Evolutionary conservation across 768 basidiomycete genomes (phyloP).

Genomic region (Obba rivulosa): DNA sequence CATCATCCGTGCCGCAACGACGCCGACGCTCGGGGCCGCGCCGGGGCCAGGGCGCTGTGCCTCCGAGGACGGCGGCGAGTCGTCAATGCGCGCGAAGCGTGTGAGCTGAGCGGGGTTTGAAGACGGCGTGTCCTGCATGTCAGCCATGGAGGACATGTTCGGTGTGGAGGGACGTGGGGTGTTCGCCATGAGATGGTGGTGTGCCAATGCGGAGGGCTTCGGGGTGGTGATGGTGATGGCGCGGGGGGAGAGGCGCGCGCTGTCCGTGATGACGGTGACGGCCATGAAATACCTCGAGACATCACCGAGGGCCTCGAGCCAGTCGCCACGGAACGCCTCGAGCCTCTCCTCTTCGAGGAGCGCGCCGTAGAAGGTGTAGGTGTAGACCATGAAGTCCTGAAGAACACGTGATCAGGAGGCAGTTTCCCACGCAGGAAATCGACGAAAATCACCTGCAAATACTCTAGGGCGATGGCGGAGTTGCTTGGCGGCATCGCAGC

Average conservation of each 20-base stretch:
- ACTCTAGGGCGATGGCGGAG: conserved; percentile 72
- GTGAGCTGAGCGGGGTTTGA: conserved; percentile 10
- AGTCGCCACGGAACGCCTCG: conserved; percentile 65
- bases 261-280: conserved; percentile 79
- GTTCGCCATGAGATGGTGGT: conserved; percentile 19
- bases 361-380: conserved; percentile 90
- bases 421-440: not conserved
- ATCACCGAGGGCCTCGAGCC: conserved; percentile 97
- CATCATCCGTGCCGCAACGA: conserved; percentile 73
- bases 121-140: conserved; percentile 11
- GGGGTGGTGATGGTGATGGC: conserved; percentile 55
- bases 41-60: conserved; percentile 39
- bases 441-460: conserved; percentile 48
- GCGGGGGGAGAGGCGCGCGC: conserved; percentile 29
- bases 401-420: not conserved
- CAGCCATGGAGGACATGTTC: conserved; percentile 10
- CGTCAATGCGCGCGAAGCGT: conserved; percentile 19
- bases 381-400: conserved; percentile 85
- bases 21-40: conserved; percentile 66
- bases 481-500: conserved; percentile 53
- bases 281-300: conserved; percentile 93
- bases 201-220: conserved; percentile 28
- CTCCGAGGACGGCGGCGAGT: conserved; percentile 24
- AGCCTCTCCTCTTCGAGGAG: conserved; percentile 80
- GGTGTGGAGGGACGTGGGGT: conserved; percentile 16